Base-by-base conservation (phyloP, 2,329 filamentous ascomycete species). In the Ascochyta fabae region DNA sequence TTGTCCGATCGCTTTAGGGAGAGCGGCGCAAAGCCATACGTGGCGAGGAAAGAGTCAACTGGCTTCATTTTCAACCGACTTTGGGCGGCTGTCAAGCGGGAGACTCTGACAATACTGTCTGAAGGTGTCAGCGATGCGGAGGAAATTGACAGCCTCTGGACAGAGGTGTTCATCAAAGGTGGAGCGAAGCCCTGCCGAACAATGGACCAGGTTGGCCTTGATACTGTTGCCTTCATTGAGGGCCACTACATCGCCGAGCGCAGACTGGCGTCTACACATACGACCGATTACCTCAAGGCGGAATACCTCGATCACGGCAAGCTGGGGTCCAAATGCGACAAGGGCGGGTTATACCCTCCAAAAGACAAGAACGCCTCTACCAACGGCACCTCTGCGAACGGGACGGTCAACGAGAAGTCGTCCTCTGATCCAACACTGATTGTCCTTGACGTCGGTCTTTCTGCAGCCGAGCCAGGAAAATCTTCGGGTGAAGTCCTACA, bases 31-130 rank as follows among this genome's bases (percentile, higher is more conserved):
- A 63, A 72, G 3, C 81, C 81, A 0, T 75, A 77, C 22, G 64
- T 75, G 4, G 80, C 81, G 0, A 61, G 73, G 6, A 80, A 78
- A 44, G 78, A 84, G 58, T 83, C 81, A 0, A 83, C 81, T 0
- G 80, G 83, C 0, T 81, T 85, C 58, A 80, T 86, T 33, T 82
- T 84, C 62, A 85, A 85, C 49, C 79, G 83, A 0, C 66, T 85
- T 0, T 86, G 83, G 83, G 83, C 83, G 0, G 83, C 83, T 0
- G 75, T 85, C 15, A 85, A 85, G 66, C 75, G 83, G 2, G 83
- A 86, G 59, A 68, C 71, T 0, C 57, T 85, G 47, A 77, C 67
- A 0, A 81, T 85, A 9, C 58, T 85, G 3, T 73, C 79, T 0
- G 83, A 85, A 45, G 82, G 76, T 0, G 81, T 85, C 0, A 76